Conservation (phyloP, 805 yeast species). For the Nakazawaea ambrosiae region DNA sequence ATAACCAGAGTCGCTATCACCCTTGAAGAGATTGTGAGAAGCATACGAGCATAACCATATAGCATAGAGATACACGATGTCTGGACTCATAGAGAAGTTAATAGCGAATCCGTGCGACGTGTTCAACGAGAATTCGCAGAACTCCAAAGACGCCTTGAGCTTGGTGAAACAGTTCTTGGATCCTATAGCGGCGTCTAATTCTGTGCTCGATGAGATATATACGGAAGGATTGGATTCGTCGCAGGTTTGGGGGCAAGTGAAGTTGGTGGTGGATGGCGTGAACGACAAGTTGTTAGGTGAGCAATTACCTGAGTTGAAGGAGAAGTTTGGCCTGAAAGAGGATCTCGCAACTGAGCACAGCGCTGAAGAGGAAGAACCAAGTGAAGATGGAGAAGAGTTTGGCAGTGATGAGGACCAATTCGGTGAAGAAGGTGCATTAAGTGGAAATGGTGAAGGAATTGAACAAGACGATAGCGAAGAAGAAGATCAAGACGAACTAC, state of each 20-base stretch:
- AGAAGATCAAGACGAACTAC: constrained; percentile 17
- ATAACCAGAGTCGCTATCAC: no score
- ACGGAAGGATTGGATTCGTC: constrained; percentile 83
- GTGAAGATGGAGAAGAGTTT: constrained; percentile 24
- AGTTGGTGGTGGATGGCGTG: constrained; percentile 74
- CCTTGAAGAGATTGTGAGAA: no score
- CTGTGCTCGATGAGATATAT: constrained; percentile 75
- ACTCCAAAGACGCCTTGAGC: constrained; percentile 17
- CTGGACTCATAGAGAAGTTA: constrained; percentile 13
- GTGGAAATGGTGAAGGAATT: constrained; percentile 18
- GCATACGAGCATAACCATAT: no score
- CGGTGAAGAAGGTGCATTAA: constrained; percentile 17
- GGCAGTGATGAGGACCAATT: constrained; percentile 21
- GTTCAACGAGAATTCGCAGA: constrained; percentile 10
- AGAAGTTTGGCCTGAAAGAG: constrained; percentile 21
- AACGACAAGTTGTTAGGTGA: constrained; percentile 55
- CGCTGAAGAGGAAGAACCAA: constrained; percentile 31
- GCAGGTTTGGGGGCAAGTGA: constrained; percentile 92
- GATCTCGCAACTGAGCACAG: constrained; percentile 18
- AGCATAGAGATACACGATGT: no score
- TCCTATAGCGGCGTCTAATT: constrained; percentile 36
- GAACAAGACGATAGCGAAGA: constrained; percentile 23
- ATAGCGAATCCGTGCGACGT: constrained; percentile 15
- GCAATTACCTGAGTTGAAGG: constrained; percentile 45
- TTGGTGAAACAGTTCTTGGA: constrained; percentile 47